Base-by-base conservation (phyloP, 2,329 filamentous ascomycete genomes). In the Metarhizium sp. region DNA sequence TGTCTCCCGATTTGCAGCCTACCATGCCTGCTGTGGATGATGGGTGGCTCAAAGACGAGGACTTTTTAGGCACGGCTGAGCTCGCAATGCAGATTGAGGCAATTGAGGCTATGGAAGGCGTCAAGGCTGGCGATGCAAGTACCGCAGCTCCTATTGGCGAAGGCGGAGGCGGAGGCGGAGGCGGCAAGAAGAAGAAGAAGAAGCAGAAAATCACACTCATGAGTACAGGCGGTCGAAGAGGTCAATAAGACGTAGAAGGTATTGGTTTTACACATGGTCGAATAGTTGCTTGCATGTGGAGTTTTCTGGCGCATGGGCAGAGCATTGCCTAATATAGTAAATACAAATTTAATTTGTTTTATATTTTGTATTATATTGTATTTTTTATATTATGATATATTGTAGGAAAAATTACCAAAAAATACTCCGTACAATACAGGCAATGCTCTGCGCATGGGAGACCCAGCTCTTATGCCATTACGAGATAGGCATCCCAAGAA, bases 1-100 rank as follows among this genome's bases (percentile, higher is more conserved):
- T 73, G 1, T 85, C 82, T 3, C 82, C 85, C 2, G 78, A 80
- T 11, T 63, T 83, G 32, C 70, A 70, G 32, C 67, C 77, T 2
- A 58, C 71, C 1, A 57, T 53, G n/a, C 11, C 63, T 68, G 57
- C 58, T 4, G 55, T 53, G 10, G 83, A 91, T 59, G 92, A 96
- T 67, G 92, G 92, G 0, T 96, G 92, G 92, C 74, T 92, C 16
- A 85, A 88, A 62, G 90, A 86, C 2, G 89, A 95, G 64, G 85
- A 87, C 56, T 82, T 96, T 55, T 67, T 95, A 16, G 75, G 71
- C 1, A 73, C 74, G 4, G 78, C 81, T 2, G 86, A 90, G 55
- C 64, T 85, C 5, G 75, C 80, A 14, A 68, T 78, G 63, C 81
- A 85, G 67, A 75, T 85, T 64, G 77, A 84, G 63, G 80, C 80